phyloP scores from a whole-genome alignment of 306 rosid genomes.

The Myrica gale region DNA sequence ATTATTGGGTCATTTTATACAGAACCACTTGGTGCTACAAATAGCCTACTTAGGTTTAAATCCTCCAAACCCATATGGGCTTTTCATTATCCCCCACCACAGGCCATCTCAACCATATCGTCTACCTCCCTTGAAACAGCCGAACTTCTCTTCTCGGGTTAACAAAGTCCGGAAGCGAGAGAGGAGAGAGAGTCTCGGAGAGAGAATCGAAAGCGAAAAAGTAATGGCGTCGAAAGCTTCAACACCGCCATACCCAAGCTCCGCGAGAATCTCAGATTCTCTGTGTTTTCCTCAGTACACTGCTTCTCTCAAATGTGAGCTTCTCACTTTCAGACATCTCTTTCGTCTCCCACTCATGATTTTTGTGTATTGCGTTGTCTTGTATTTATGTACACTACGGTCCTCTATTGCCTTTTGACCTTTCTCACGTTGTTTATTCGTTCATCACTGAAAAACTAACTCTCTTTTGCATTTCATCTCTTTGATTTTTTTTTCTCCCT shows the following conservation, averaged over 20 bases:
- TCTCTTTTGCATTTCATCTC: background rate
- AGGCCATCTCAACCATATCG: no score
- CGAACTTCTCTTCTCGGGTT: no score
- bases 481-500: background rate
- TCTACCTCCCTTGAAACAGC: no score
- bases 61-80: no score
- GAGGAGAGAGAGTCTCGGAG: background rate
- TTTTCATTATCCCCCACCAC: no score
- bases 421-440: background rate
- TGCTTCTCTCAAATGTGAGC: conserved; percentile 81
- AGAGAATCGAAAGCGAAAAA: no score
- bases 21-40: no score
- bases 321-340: background rate
- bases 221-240: conserved; percentile 57
- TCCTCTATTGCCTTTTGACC: background rate
- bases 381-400: background rate
- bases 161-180: no score
- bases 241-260: conserved; percentile 57
- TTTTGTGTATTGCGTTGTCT: background rate
- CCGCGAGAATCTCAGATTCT: conserved; percentile 82
- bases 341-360: background rate
- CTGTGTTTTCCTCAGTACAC: conserved; percentile 78
- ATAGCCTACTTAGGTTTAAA: no score
- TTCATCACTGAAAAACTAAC: background rate
- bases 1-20: no score